Evolutionary conservation across 2,329 filamentous ascomycete species (phyloP).

Genomic region (Colletotrichum sp.): DNA sequence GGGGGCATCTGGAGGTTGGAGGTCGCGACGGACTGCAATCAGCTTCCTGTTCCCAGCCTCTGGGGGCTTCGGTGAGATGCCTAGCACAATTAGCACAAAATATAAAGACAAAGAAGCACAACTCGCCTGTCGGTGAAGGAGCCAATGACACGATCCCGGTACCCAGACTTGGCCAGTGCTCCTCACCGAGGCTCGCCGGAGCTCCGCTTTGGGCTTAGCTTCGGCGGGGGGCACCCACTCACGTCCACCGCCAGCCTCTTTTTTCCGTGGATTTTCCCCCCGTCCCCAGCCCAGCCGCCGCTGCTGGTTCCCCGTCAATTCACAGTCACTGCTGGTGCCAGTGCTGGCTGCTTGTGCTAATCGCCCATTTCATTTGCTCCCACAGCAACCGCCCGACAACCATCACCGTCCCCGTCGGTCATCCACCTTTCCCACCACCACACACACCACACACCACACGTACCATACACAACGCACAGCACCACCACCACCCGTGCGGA

Average conservation of each 20-base stretch:
- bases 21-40: background rate
- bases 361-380: constrained; percentile 19
- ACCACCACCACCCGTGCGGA: constrained; percentile 3
- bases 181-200: background rate
- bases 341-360: background rate
- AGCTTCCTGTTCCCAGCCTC: constrained; percentile 6
- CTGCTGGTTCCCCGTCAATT: background rate
- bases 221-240: background rate
- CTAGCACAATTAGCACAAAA: background rate
- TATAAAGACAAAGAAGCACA: background rate
- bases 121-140: background rate
- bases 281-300: background rate
- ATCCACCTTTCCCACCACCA: background rate
- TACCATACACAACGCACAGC: background rate
- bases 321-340: background rate
- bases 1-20: background rate
- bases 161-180: background rate
- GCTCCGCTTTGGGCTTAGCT: background rate
- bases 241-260: constrained; percentile 6
- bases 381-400: constrained; percentile 22
- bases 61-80: background rate
- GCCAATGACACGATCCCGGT: background rate
- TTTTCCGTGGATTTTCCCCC: constrained; percentile 6
- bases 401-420: background rate
- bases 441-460: background rate